These are phyloP conservation scores for Litchi chinensis DNA, from an alignment of 345 rosid genomes.

Conservation along the genomic window DNA sequence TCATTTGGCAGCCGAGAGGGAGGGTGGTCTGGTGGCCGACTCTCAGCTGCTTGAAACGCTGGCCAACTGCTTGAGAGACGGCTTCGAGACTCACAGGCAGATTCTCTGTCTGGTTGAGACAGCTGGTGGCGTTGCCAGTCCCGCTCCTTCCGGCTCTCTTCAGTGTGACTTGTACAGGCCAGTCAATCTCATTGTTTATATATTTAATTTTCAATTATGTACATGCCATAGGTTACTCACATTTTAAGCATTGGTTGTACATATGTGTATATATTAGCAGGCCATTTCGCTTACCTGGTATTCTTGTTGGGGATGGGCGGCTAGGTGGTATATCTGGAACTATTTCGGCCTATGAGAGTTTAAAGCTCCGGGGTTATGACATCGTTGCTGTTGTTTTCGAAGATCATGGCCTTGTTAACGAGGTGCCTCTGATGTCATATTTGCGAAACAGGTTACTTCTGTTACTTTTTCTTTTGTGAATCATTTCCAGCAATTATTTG, in stretches of 20 bases:
- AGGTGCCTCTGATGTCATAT: constrained; percentile 67
- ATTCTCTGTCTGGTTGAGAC: constrained; percentile 79
- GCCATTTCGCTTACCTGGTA: constrained; percentile 88
- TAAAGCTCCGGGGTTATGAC: constrained; percentile 80
- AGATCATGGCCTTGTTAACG: constrained; percentile 88
- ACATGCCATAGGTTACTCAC: background rate
- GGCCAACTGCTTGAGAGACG: constrained; percentile 48
- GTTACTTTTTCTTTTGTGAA: constrained; percentile 5
- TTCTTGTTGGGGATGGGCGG: constrained; percentile 94
- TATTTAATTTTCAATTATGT: background rate
- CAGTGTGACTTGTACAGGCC: constrained; percentile 93
- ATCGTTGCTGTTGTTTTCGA: constrained; percentile 79
- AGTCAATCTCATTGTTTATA: background rate
- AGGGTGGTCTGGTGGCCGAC: constrained; percentile 53
- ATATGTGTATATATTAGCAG: constrained; percentile 34
- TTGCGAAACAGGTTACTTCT: constrained; percentile 63
- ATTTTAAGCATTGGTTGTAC: background rate
- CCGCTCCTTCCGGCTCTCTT: constrained; percentile 86
- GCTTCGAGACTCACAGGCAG: constrained; percentile 34
- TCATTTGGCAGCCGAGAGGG: constrained; percentile 85
- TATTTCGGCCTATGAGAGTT: constrained; percentile 89
- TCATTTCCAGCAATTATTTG: constrained; percentile 8
- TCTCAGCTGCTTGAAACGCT: constrained; percentile 45
- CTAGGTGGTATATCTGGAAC: constrained; percentile 96
- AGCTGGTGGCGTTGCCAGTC: constrained; percentile 96